These are phyloP conservation scores for Novymonas esmeraldas DNA, from an alignment of 208 protist species.

Conservation along the genomic window DNA sequence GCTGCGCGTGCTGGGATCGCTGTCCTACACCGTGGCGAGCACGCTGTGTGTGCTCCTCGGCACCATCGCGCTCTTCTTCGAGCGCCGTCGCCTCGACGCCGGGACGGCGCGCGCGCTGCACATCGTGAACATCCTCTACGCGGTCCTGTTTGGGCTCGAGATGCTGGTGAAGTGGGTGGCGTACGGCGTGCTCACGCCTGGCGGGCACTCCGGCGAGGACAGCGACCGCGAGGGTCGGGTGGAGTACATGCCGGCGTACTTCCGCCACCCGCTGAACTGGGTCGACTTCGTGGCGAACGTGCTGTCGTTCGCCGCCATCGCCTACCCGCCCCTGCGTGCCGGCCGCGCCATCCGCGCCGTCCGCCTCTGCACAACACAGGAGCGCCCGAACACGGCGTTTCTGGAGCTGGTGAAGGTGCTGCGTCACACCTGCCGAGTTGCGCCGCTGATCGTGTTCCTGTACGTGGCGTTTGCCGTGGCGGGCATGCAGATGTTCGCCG, in stretches of 20 bases:
- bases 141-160: slow-evolving; percentile 53
- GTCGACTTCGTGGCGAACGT: slow-evolving; percentile 53
- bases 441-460: slow-evolving; percentile 36
- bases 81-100: slow-evolving; percentile 20
- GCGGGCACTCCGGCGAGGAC: neutral
- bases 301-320: slow-evolving; percentile 46
- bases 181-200: slow-evolving; percentile 32
- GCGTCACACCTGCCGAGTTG: slow-evolving; percentile 12
- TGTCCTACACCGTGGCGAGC: slow-evolving; percentile 38
- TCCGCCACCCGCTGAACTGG: slow-evolving; percentile 47
- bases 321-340: slow-evolving; percentile 39
- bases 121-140: slow-evolving; percentile 48
- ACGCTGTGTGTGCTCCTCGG: slow-evolving; percentile 39
- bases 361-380: slow-evolving; percentile 46
- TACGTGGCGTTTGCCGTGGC: slow-evolving; percentile 52
- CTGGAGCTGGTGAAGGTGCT: slow-evolving; percentile 25
- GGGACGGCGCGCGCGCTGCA: slow-evolving; percentile 18
- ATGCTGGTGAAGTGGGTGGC: slow-evolving; percentile 62
- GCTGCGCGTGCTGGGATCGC: slow-evolving; percentile 37
- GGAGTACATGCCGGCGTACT: slow-evolving; percentile 34
- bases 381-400: slow-evolving; percentile 41
- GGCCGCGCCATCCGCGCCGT: slow-evolving; percentile 44
- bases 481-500: slow-evolving; percentile 60
- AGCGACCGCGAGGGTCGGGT: neutral
- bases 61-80: slow-evolving; percentile 61